Conservation (phyloP, 1,284 basidiomycete genomes). For the Polyporus tsugae region DNA sequence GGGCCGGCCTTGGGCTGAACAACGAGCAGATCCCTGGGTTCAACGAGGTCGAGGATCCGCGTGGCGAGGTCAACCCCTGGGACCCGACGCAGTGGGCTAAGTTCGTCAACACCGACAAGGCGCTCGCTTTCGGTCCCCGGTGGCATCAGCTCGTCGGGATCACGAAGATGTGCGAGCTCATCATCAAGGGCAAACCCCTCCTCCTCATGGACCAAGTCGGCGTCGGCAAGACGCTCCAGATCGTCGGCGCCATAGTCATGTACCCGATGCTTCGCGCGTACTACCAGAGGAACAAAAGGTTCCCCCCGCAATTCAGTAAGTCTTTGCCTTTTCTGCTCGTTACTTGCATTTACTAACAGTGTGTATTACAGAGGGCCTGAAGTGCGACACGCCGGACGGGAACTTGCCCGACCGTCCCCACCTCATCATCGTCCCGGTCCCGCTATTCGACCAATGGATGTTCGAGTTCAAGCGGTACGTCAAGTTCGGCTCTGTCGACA, state of each 20-base stretch:
- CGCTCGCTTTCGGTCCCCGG: background rate
- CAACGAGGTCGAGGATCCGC: background rate
- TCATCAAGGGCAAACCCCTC: background rate
- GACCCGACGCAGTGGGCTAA: background rate
- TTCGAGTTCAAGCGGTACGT: background rate
- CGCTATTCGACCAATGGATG: background rate
- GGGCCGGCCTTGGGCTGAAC: too few relatives aligned
- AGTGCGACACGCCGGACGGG: background rate
- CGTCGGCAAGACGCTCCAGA: background rate
- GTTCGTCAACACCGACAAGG: background rate
- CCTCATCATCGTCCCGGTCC: background rate
- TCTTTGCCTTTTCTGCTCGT: background rate
- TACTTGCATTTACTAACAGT: background rate
- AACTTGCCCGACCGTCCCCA: background rate
- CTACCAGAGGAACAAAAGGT: background rate
- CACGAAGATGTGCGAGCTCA: background rate
- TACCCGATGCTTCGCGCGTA: background rate
- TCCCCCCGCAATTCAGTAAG: background rate
- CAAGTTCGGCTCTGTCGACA: background rate
- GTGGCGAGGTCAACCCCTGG: background rate
- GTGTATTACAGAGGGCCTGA: background rate
- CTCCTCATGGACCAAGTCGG: background rate
- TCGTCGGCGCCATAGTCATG: background rate
- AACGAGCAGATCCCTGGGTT: too few relatives aligned
- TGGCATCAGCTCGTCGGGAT: background rate